Conservation (phyloP, 2,329 filamentous ascomycete genomes). For the Alternaria longipes region DNA sequence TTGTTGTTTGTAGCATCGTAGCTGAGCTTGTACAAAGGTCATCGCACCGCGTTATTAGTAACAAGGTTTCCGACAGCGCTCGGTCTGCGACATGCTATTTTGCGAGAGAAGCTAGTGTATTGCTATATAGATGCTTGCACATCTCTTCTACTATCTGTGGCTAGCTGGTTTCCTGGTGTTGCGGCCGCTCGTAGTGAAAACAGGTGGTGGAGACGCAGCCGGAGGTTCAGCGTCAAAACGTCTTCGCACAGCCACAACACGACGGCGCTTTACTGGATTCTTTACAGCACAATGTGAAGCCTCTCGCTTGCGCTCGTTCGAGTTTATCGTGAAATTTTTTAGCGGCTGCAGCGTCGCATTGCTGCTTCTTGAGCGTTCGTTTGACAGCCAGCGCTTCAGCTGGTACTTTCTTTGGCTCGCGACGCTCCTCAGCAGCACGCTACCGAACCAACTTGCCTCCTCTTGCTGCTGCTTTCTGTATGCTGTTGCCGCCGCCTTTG, state of each 20-base stretch:
- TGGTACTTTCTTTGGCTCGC: neutral
- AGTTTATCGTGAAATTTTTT: neutral
- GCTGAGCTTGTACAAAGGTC: too few species aligned
- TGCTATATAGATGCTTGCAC: too few species aligned
- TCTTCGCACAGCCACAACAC: neutral
- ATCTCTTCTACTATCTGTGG: too few species aligned
- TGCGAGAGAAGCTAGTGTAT: too few species aligned
- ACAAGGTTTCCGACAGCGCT: too few species aligned
- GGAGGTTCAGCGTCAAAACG: neutral
- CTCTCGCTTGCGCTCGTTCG: neutral
- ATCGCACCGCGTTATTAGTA: too few species aligned
- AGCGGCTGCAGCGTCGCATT: neutral
- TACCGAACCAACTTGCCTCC: neutral
- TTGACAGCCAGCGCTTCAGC: neutral
- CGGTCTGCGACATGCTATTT: too few species aligned
- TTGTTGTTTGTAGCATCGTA: too few species aligned
- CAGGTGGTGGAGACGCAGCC: neutral
- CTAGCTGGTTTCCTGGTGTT: too few species aligned
- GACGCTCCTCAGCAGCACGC: neutral
- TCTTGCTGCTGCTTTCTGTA: neutral
- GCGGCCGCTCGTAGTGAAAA: neutral
- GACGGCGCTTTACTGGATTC: neutral
- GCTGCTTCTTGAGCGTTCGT: neutral
- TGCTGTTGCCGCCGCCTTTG: constrained; percentile 38
- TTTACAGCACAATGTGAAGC: neutral